Percentiles rank a stretch among this genome's conserved stretches.
These are phyloP conservation scores for Pseudopithomyces maydicus DNA, from an alignment of 2,329 filamentous ascomycete genomes.

Conservation along the genomic window DNA sequence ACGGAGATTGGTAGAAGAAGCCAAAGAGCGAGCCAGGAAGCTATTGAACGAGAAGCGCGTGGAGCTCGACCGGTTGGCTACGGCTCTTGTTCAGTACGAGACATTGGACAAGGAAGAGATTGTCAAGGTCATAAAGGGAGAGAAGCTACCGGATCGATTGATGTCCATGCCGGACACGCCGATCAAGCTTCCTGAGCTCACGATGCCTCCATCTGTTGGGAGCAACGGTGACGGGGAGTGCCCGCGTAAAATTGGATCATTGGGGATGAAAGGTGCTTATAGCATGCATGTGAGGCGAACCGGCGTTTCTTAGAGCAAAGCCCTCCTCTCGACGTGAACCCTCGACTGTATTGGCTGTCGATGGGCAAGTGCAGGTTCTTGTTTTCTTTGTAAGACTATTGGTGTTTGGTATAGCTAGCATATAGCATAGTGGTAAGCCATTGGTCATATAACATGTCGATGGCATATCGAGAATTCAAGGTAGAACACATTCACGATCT, in stretches of 20 bases:
- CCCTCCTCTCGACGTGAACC: constrained; percentile 5
- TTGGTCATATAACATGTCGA: not conserved
- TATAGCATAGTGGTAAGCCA: not conserved
- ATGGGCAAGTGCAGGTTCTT: not conserved
- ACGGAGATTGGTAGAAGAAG: constrained; percentile 80
- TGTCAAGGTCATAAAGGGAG: constrained; percentile 84
- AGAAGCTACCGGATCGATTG: constrained; percentile 75
- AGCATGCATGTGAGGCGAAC: constrained; percentile 15
- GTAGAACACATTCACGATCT: not conserved
- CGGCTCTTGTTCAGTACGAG: constrained; percentile 92
- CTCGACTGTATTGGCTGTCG: not conserved
- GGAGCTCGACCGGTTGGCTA: constrained; percentile 85
- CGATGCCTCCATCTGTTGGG: constrained; percentile 22
- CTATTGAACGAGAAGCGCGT: constrained; percentile 76
- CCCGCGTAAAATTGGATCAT: constrained; percentile 21
- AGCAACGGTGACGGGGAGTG: constrained; percentile 21
- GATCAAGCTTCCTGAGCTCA: constrained; percentile 69
- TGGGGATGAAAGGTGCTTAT: constrained; percentile 2
- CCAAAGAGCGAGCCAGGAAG: constrained; percentile 72
- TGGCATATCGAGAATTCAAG: not conserved
- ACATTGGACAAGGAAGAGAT: constrained; percentile 89
- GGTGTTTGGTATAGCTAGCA: constrained; percentile 6
- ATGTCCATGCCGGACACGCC: constrained; percentile 61
- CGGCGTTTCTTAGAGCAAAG: constrained; percentile 14
- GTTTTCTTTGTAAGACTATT: constrained; percentile 10